phyloP scores from a whole-genome alignment of 176 grass and related monocot genomes.

The Bolboschoenus planiculmis region DNA sequence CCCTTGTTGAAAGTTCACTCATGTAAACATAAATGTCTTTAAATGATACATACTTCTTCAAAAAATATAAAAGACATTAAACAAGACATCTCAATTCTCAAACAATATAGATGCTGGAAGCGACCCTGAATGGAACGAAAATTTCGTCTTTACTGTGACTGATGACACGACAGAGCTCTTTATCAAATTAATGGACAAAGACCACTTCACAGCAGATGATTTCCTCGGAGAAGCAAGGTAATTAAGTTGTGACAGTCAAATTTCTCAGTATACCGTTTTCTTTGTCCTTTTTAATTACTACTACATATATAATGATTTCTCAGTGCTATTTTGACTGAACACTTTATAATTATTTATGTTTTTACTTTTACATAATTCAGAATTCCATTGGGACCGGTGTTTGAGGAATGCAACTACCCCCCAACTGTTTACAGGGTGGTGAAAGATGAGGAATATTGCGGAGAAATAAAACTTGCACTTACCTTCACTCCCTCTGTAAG shows the following conservation, averaged over 20 bases:
- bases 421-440: slow-evolving; percentile 66
- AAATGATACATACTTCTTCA: too few relatives aligned
- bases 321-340: neutral
- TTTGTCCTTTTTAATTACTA: slow-evolving; percentile 13
- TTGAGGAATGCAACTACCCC: slow-evolving; percentile 53
- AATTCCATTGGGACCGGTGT: slow-evolving; percentile 29
- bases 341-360: too few relatives aligned
- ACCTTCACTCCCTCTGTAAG: slow-evolving; percentile 21
- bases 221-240: slow-evolving; percentile 73
- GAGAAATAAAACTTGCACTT: slow-evolving; percentile 54
- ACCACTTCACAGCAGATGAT: slow-evolving; percentile 53
- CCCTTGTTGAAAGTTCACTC: neutral
- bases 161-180: slow-evolving; percentile 45
- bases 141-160: slow-evolving; percentile 73
- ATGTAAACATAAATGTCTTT: neutral
- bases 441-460: slow-evolving; percentile 69
- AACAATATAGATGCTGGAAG: slow-evolving; percentile 65
- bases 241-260: slow-evolving; percentile 20
- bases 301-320: neutral
- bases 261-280: neutral
- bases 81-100: neutral
- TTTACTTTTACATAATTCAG: neutral
- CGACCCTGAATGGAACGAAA: slow-evolving; percentile 90
- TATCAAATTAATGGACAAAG: slow-evolving; percentile 84
- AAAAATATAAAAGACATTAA: neutral